Conservation (phyloP, 2,329 filamentous ascomycete genomes). For the Lachnellula arida region DNA sequence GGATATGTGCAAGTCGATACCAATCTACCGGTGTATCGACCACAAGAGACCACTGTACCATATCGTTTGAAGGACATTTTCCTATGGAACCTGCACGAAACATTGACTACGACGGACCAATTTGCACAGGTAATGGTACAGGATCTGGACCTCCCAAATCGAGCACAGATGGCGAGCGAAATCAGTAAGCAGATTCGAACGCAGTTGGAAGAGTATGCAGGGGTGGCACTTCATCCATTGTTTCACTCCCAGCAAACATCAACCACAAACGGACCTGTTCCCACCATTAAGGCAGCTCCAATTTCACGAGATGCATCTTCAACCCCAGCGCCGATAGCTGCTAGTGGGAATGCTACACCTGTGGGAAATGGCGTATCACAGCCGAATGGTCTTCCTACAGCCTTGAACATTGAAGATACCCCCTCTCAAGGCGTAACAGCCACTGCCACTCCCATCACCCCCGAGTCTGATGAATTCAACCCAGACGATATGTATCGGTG, state of each 20-base stretch:
- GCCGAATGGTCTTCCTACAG: constrained; percentile 42
- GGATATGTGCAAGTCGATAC: constrained; percentile 60
- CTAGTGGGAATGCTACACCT: constrained; percentile 54
- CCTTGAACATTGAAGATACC: constrained; percentile 40
- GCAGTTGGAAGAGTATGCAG: constrained; percentile 93
- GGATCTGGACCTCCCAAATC: constrained; percentile 84
- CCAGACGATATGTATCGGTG: constrained; percentile 94
- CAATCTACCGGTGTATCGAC: constrained; percentile 71
- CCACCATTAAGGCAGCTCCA: constrained; percentile 29
- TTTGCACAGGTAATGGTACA: constrained; percentile 90
- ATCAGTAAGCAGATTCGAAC: constrained; percentile 93
- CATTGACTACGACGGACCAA: constrained; percentile 87
- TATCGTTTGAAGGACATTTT: constrained; percentile 94
- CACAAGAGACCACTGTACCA: constrained; percentile 72
- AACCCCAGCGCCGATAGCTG: constrained; percentile 32
- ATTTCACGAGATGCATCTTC: constrained; percentile 37
- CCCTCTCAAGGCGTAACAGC: constrained; percentile 56
- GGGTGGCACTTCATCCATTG: constrained; percentile 86
- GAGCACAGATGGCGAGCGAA: constrained; percentile 63
- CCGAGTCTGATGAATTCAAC: constrained; percentile 71
- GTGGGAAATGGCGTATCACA: constrained; percentile 44
- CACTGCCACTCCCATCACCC: constrained; percentile 58
- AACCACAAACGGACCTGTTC: constrained; percentile 30
- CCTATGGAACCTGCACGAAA: constrained; percentile 95
- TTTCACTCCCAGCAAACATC: constrained; percentile 59